A percentile compares a stretch with the other conserved stretches of the same genome.
Evolutionary conservation across 169 alveolate genomes (phyloP).

Genomic region (Plasmodium coatneyi): DNA sequence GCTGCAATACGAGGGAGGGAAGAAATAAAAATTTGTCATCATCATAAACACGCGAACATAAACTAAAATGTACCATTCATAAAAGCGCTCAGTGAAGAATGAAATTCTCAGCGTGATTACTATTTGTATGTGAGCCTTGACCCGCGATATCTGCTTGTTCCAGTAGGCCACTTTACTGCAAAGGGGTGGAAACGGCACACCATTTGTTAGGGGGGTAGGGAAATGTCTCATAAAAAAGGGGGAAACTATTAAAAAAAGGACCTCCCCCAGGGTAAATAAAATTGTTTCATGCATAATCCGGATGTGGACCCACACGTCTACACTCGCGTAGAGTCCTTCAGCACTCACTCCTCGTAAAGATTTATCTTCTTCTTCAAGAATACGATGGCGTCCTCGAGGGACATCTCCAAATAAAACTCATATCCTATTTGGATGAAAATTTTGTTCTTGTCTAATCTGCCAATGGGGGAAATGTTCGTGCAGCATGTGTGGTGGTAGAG

Average conservation of each 20-base stretch:
- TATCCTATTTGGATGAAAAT: slow-evolving; percentile 80
- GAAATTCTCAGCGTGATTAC: slow-evolving; percentile 13
- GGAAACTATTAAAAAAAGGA: not conserved
- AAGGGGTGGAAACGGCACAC: not conserved
- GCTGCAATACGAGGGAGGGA: slow-evolving; percentile 12
- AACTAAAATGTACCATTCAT: not conserved
- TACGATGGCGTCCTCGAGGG: slow-evolving; percentile 77
- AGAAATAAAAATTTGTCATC: slow-evolving; percentile 12
- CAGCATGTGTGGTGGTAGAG: not conserved
- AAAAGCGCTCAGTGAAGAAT: not conserved
- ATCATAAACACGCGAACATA: not conserved
- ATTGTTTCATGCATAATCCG: not conserved
- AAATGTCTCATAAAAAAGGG: not conserved
- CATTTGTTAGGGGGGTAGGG: not conserved
- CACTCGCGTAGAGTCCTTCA: not conserved
- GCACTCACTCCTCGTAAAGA: slow-evolving; percentile 73
- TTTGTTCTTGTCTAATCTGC: slow-evolving; percentile 53
- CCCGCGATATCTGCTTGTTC: slow-evolving; percentile 54
- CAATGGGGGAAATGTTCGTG: not conserved
- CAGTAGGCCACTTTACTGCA: slow-evolving; percentile 70
- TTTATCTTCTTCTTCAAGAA: slow-evolving; percentile 69
- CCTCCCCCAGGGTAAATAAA: not conserved
- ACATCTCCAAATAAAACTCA: slow-evolving; percentile 81
- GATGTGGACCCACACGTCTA: not conserved
- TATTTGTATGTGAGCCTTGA: slow-evolving; percentile 74